Base-by-base conservation (phyloP, 352 stramenopile species). In the Pythium sukuiense region DNA sequence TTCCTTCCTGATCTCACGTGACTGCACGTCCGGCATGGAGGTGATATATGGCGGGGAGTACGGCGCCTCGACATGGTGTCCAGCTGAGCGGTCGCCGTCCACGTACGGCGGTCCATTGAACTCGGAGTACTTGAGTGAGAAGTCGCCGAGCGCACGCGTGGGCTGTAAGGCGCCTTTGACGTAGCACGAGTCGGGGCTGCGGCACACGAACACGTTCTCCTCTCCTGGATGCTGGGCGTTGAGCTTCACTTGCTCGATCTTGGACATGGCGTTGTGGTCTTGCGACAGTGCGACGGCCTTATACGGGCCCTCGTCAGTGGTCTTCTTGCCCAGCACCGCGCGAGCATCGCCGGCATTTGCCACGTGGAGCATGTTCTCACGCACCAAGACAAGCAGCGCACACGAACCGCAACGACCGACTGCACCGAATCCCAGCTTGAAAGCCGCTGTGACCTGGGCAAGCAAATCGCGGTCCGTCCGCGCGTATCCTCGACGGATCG, bases 21-120 rank as follows among this genome's bases (percentile, higher is more conserved):
- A 55, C 39, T 74, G 76, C 57, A 97, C 74, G 53, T 97, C 90
- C 1, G 93, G 93, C n/a, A 88, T 90, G 52, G 92, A 86, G 12
- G 86, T 92, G 63, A 98, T 97, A 77, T 98, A 98, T 11, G 93
- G 93, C 11, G 93, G 93, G 14, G 93, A 94, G 76, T 96, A 98
- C 2, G 92, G 92, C 33, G 83, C 77, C 2, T 79, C 71, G 60
- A 98, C 91, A 68, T 97, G 92, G 37, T 91, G 81, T 6, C 93
- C 93, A 26, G 83, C 83, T 24, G 81, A 90, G 57, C 89, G 83
- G 69, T 97, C 87, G 11, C 86, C 83, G 43, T 89, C 85, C 37
- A 82, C 79, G 75, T 92, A 92, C 18, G 82, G 70, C 0, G 81
- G 82, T 1, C 85, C 89, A 46, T 98, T 98, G 67, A 98, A 98